Evolutionary conservation across 345 rosid genomes (phyloP), one percentile per base, ranked within the genome.

Genomic region (Rubroshorea leprosula): DNA sequence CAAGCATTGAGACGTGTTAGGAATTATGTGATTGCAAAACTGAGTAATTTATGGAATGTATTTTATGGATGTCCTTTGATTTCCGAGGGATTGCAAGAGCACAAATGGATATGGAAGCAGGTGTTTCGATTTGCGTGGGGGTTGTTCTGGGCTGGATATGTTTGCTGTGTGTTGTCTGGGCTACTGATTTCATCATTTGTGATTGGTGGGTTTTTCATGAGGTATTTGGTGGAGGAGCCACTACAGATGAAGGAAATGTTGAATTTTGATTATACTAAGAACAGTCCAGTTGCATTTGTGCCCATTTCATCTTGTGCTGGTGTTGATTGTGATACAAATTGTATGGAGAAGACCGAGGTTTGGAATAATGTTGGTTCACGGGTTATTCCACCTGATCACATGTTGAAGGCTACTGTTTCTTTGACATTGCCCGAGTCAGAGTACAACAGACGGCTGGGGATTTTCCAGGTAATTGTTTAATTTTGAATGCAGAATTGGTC

Each of bases 381-480:
- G 41, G 58, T 74, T 62, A 66, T 80, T 57, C 86, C 78, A 11
- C 38, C 56, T 21, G 54, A 57, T 70, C 82, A 85, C 48, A 61
- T 72, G 61, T 54, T 85, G 64, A 73, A 67, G 68, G 79, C 70
- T 22, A 57, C 65, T 0, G 75, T 85, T 54, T 57, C 65, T 11
- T 66, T 82, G 74, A 74, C 78, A 16, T 56, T 93, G 68, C 99
- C 99, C 0, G 97, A 89, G 74, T 93, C 96, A 0, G 76, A 62
- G 25, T 89, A 92, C 57, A 92, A 92, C 75, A 78, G 75, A 75
- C 75, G 80, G 39, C 95, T 89, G 64, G 94, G 97, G 68, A 68
- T 83, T 61, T 92, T 89, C 76, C 95, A 92, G 96, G 98, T 89
- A 74, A 29, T 54, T n/a, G 21, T 54, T 48, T 48, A 23, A 21